phyloP scores from a whole-genome alignment of 2,329 filamentous ascomycete species.

The Pseudocercospora crystallina region DNA sequence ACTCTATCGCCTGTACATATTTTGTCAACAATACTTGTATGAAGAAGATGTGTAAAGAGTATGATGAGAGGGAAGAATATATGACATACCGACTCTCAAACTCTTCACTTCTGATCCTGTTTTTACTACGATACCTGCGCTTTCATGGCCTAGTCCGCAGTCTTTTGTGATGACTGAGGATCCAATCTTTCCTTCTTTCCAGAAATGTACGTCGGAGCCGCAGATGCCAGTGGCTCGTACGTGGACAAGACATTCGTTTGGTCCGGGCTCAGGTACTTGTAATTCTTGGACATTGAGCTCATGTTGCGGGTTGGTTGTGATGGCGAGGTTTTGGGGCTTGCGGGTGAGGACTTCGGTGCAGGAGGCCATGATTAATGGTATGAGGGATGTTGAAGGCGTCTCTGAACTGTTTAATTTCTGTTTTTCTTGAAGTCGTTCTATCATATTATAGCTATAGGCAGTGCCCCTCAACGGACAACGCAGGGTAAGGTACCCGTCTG shows the following conservation, averaged over 20 bases:
- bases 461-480: too few species aligned
- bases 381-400: too few species aligned
- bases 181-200: constrained; percentile 33
- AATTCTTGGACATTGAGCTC: constrained; percentile 28
- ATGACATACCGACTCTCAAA: constrained; percentile 25
- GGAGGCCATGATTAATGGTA: constrained; percentile 21
- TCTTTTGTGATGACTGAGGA: constrained; percentile 23
- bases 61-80: not conserved
- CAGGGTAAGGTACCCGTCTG: too few species aligned
- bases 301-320: constrained; percentile 35
- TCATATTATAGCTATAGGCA: too few species aligned
- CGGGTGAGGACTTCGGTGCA: constrained; percentile 24
- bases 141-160: constrained; percentile 33
- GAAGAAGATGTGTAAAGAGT: not conserved
- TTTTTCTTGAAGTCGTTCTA: not conserved
- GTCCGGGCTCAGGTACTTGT: constrained; percentile 26
- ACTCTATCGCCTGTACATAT: constrained; percentile 29
- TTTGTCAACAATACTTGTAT: not conserved
- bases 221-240: constrained; percentile 37
- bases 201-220: constrained; percentile 35
- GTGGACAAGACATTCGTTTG: constrained; percentile 33
- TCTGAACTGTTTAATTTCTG: not conserved
- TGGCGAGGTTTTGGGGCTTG: constrained; percentile 33
- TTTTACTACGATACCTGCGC: constrained; percentile 28
- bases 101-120: constrained; percentile 25